phyloP scores from a whole-genome alignment of 139 green algal species.

The Protoeuglena noctilucae region DNA sequence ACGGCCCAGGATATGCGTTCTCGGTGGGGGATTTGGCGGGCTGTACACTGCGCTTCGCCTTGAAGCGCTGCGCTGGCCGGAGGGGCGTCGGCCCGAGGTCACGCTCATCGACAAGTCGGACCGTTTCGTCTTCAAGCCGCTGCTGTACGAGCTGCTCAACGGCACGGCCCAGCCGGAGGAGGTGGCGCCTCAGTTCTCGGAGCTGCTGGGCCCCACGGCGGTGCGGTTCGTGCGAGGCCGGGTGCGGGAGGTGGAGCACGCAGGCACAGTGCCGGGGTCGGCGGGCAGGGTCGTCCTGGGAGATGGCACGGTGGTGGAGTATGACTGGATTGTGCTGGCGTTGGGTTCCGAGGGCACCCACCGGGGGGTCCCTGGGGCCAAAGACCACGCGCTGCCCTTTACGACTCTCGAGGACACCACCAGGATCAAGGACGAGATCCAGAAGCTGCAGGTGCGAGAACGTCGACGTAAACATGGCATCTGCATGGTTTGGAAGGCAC shows the following conservation, averaged over 20 bases:
- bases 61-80: slow-evolving; percentile 71
- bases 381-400: slow-evolving; percentile 66
- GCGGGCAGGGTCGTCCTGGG: slow-evolving; percentile 17
- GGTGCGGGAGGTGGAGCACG: slow-evolving; percentile 23
- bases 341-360: slow-evolving; percentile 38
- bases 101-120: slow-evolving; percentile 84
- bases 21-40: slow-evolving; percentile 94
- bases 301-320: slow-evolving; percentile 32
- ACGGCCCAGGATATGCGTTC: slow-evolving; percentile 61
- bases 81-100: slow-evolving; percentile 40
- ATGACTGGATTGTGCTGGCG: slow-evolving; percentile 78
- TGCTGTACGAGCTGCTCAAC: slow-evolving; percentile 95
- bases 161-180: slow-evolving; percentile 50
- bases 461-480: neutral
- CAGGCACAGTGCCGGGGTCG: no score
- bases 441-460: neutral
- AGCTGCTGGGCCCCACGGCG: slow-evolving; percentile 71
- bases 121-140: slow-evolving; percentile 94
- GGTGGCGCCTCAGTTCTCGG: slow-evolving; percentile 69
- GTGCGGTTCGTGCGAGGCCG: slow-evolving; percentile 63
- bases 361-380: slow-evolving; percentile 54
- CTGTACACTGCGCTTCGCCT: slow-evolving; percentile 90
- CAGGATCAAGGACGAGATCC: slow-evolving; percentile 5
- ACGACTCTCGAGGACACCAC: slow-evolving; percentile 52
- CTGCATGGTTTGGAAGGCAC: neutral